Base-by-base conservation (phyloP, 2,329 filamentous ascomycete species). In the Cercospora zeina region DNA sequence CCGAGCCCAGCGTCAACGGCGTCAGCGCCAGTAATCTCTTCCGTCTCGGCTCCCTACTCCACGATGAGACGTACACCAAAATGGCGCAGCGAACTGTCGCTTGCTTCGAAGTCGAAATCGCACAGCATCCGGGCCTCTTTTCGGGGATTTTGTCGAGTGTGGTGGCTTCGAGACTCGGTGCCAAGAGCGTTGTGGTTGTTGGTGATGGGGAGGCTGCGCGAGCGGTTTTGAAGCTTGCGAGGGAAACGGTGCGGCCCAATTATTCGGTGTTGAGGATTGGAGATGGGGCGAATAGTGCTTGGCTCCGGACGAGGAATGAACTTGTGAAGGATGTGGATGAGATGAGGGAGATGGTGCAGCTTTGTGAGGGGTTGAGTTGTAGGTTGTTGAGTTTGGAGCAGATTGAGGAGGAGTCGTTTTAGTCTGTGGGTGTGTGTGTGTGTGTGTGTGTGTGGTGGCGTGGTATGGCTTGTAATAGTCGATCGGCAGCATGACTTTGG, bases 41-140 rank as follows among this genome's bases (percentile, higher is more conserved):
- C 77, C 87, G 91, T 0, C 84, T 97, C 3, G 86, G 86, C 11
- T 83, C 83, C 5, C 75, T 96, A 1, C 80, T 96, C 0, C 84
- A 85, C 51, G 86, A 91, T 66, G 78, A 85, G 1, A 75, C 76
- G 2, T 93, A 91, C 71, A 82, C 81, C 0, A 79, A 80, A 56
- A 81, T 87, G 55, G 92, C 91, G 0, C 83, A 84, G 55, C 84
- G 89, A 67, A 95, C 91, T 0, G 86, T 93, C 64, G 86, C 87
- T 63, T 91, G 92, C 0, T 99, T 99, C 68, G 91, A 96, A 69
- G 88, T 90, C 0, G 95, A 99, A 77, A 87, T 96, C 68, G 81
- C 96, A 72, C 92, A 97, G 75, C 92, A 97, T 70, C 92, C 95
- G 0, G 96, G 95, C 82, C 82, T 97, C 1, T 97, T 96, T 77